phyloP scores from a whole-genome alignment of 2,329 filamentous ascomycete species.

The Trichoderma polysporum region DNA sequence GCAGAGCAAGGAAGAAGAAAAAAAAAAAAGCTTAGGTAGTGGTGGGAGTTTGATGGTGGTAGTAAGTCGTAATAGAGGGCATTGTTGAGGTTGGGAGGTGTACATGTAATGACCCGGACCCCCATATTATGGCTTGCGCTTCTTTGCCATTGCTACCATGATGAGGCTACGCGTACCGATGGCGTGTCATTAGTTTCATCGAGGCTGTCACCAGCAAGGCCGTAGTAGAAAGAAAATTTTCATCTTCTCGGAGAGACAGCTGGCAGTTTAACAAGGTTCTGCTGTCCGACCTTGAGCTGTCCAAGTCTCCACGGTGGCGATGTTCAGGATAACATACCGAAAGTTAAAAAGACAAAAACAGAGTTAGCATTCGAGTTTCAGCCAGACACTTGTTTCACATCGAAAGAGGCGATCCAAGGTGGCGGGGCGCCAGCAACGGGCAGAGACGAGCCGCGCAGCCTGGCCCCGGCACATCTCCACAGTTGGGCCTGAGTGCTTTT shows the following conservation, averaged over 20 bases:
- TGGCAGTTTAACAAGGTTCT: background rate
- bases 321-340: background rate
- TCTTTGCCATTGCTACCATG: background rate
- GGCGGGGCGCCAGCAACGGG: conserved; percentile 22
- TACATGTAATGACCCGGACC: background rate
- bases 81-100: background rate
- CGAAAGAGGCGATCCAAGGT: conserved; percentile 10
- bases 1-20: background rate
- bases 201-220: background rate
- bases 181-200: background rate
- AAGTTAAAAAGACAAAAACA: background rate
- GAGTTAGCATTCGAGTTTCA: conserved; percentile 9
- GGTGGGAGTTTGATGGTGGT: background rate
- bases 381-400: conserved; percentile 14
- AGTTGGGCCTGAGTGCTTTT: conserved; percentile 40
- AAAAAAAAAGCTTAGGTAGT: background rate
- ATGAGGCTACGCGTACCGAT: background rate
- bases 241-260: background rate
- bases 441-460: conserved; percentile 23
- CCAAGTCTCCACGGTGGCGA: conserved; percentile 11
- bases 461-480: conserved; percentile 30
- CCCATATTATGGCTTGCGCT: background rate
- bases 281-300: conserved; percentile 10
- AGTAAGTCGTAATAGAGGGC: background rate
- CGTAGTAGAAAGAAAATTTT: background rate